Conservation (phyloP, 495 filamentous ascomycete genomes). For the Gamarada debralockiae region DNA sequence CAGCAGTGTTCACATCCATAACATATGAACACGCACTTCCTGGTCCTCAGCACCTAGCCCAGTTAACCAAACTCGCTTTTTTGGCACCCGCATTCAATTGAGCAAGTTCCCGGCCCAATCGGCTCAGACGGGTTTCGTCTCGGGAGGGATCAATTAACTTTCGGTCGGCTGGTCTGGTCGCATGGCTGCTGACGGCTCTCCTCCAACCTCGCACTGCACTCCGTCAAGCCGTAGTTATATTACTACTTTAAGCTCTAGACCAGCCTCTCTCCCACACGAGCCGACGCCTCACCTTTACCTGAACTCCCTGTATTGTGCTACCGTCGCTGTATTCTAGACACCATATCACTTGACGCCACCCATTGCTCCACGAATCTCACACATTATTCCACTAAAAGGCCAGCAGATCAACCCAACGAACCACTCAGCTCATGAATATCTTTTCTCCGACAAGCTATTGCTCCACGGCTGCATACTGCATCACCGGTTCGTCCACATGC, state of each 20-base stretch:
- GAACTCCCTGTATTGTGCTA: background rate
- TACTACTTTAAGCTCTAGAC: too few relatives aligned
- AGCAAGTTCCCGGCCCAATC: conserved; percentile 13
- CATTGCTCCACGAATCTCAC: too few relatives aligned
- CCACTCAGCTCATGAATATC: background rate
- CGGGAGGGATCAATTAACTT: conserved; percentile 9
- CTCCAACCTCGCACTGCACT: too few relatives aligned
- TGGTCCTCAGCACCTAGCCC: background rate
- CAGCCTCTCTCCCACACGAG: too few relatives aligned
- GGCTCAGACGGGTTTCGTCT: conserved; percentile 17
- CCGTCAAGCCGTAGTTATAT: too few relatives aligned
- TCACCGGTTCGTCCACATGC: conserved; percentile 4
- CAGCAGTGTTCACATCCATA: background rate
- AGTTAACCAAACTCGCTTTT: background rate
- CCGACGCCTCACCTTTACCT: background rate
- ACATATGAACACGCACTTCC: background rate
- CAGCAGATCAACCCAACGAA: conserved; percentile 5
- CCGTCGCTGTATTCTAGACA: background rate
- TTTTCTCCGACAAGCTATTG: conserved; percentile 3
- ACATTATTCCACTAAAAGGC: conserved; percentile 1
- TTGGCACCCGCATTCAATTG: background rate
- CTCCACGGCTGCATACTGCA: background rate
- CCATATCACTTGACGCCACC: background rate
- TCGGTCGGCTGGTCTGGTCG: conserved; percentile 10
- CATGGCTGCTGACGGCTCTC: background rate